Percentiles rank a stretch among this genome's conserved stretches.
These are phyloP conservation scores for Asterochloris erici DNA, from an alignment of 139 green algal genomes.

Conservation along the genomic window DNA sequence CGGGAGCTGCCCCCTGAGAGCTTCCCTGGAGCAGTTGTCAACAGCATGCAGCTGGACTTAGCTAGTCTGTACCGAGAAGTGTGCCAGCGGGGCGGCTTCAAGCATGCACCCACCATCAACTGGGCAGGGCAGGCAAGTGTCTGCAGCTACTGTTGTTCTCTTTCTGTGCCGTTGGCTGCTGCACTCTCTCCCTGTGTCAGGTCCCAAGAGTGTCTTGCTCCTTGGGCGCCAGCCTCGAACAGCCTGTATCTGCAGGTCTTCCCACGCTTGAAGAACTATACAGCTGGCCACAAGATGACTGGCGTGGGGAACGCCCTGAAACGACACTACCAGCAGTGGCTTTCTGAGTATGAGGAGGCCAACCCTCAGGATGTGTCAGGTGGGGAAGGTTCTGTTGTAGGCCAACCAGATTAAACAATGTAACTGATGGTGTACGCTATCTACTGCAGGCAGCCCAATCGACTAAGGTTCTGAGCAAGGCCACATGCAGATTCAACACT, in stretches of 20 bases:
- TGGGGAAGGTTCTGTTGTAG: not conserved
- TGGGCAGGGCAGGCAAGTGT: conserved; percentile 63
- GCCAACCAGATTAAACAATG: too few species aligned
- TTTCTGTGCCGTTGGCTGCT: not conserved
- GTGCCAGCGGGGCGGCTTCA: conserved; percentile 31
- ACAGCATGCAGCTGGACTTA: conserved; percentile 64
- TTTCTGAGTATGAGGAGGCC: conserved; percentile 77
- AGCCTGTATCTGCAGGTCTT: conserved; percentile 55
- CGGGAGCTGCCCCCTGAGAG: conserved; percentile 23
- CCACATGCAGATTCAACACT: too few species aligned
- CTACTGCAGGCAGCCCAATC: too few species aligned
- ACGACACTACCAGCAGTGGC: conserved; percentile 74
- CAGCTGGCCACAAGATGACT: conserved; percentile 65
- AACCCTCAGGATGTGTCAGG: conserved; percentile 55
- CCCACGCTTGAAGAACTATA: conserved; percentile 71
- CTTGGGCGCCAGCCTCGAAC: too few species aligned
- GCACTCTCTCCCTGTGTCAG: too few species aligned
- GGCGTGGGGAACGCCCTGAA: conserved; percentile 85
- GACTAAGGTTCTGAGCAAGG: too few species aligned
- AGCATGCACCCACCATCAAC: conserved; percentile 71
- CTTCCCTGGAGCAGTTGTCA: conserved; percentile 74
- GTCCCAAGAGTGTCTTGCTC: too few species aligned
- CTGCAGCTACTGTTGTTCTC: not conserved
- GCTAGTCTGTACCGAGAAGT: conserved; percentile 65
- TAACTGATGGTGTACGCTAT: too few species aligned